phyloP scores from a whole-genome alignment of 2,329 filamentous ascomycete genomes.

The Torrubiellomyces zombiae region DNA sequence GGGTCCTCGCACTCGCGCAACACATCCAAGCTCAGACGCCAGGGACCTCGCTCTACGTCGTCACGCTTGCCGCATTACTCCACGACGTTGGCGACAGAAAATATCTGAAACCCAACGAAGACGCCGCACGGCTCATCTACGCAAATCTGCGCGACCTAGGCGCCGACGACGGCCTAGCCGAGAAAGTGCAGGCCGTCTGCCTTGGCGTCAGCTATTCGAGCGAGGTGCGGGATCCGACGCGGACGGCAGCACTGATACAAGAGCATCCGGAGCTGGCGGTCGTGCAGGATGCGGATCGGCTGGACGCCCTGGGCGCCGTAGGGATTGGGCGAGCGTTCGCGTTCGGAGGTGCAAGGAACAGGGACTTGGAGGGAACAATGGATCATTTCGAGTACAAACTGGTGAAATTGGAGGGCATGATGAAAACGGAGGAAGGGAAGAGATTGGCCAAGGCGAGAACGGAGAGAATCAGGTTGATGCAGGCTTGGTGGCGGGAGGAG shows the following conservation, averaged over 20 bases:
- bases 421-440: slow-evolving; percentile 43
- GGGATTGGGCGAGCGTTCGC: slow-evolving; percentile 53
- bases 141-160: slow-evolving; percentile 39
- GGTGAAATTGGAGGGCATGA: slow-evolving; percentile 43
- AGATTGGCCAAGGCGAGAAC: slow-evolving; percentile 36
- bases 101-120: slow-evolving; percentile 45
- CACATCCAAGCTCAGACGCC: slow-evolving; percentile 40
- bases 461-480: slow-evolving; percentile 32
- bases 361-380: slow-evolving; percentile 47
- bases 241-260: slow-evolving; percentile 43
- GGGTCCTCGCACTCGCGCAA: slow-evolving; percentile 59
- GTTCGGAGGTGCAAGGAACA: slow-evolving; percentile 50
- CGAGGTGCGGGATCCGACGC: slow-evolving; percentile 49
- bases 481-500: slow-evolving; percentile 43
- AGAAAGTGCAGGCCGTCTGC: slow-evolving; percentile 54
- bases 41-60: slow-evolving; percentile 22
- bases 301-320: slow-evolving; percentile 82
- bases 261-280: slow-evolving; percentile 48
- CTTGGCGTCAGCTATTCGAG: slow-evolving; percentile 62
- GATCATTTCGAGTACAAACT: slow-evolving; percentile 67
- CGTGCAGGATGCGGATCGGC: slow-evolving; percentile 80
- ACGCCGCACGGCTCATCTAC: slow-evolving; percentile 37
- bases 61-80: slow-evolving; percentile 58
- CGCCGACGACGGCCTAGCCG: slow-evolving; percentile 39
- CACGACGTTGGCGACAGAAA: slow-evolving; percentile 85